Percentiles rank a stretch among this genome's conserved stretches.
These are phyloP conservation scores for Leishmania mexicana DNA, from an alignment of 208 protist species.

Conservation along the genomic window DNA sequence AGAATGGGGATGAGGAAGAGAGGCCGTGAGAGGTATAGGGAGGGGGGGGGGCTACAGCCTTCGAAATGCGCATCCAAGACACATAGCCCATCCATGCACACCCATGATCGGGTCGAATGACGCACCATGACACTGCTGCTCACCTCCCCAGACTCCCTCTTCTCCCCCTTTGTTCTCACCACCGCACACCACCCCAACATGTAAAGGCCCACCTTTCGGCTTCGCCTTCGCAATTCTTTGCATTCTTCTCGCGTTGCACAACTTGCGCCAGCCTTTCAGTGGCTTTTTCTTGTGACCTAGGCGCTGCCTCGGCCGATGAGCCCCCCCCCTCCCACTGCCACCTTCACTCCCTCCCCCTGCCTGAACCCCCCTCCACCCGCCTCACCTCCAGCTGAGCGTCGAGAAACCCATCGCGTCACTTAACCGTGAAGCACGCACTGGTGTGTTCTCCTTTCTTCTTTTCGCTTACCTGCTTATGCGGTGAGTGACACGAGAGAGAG, in stretches of 20 bases:
- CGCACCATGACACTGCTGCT: background rate
- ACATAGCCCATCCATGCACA: background rate
- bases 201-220: background rate
- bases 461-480: background rate
- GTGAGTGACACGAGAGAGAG: background rate
- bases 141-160: background rate
- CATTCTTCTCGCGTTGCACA: background rate
- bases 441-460: background rate
- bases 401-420: background rate
- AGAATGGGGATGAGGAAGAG: background rate
- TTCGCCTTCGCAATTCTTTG: background rate
- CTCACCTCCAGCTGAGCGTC: background rate
- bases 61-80: background rate
- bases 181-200: background rate
- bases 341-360: background rate
- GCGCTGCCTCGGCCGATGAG: background rate
- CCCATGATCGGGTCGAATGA: background rate
- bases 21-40: background rate
- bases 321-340: background rate
- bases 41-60: background rate
- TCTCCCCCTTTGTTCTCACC: background rate
- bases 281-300: background rate
- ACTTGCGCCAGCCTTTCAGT: background rate
- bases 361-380: background rate
- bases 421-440: background rate